These are phyloP conservation scores for Cystobasidium onofrii DNA, from an alignment of 768 basidiomycete genomes.

Conservation along the genomic window DNA sequence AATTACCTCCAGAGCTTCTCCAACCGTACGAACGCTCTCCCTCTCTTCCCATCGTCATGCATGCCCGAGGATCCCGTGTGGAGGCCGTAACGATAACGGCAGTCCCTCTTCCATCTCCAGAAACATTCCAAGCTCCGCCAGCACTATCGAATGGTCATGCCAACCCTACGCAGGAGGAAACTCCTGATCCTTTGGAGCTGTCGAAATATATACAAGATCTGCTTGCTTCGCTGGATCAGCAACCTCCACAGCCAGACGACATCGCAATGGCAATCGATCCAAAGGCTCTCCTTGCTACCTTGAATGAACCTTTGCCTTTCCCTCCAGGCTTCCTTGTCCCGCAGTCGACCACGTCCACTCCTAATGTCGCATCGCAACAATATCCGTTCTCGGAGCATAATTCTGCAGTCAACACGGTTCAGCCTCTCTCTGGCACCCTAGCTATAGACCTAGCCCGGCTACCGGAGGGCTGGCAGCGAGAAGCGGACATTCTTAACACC, in stretches of 20 bases:
- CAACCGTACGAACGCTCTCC: background rate
- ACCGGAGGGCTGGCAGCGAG: background rate
- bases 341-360: no score
- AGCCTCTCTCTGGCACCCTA: background rate
- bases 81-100: background rate
- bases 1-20: background rate
- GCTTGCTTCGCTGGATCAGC: background rate
- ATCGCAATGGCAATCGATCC: background rate
- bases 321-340: no score
- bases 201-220: conserved; percentile 8
- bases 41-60: background rate
- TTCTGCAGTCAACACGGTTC: background rate
- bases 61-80: background rate
- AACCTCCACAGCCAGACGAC: background rate
- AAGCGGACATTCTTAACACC: background rate
- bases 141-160: background rate
- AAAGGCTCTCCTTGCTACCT: background rate
- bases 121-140: background rate
- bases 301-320: background rate
- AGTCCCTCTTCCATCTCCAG: background rate
- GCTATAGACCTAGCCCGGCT: background rate
- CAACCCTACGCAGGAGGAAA: background rate
- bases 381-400: background rate
- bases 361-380: no score
- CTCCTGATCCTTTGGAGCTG: conserved; percentile 2